phyloP scores from a whole-genome alignment of 2,329 filamentous ascomycete species.

The Cladosporium sp. region DNA sequence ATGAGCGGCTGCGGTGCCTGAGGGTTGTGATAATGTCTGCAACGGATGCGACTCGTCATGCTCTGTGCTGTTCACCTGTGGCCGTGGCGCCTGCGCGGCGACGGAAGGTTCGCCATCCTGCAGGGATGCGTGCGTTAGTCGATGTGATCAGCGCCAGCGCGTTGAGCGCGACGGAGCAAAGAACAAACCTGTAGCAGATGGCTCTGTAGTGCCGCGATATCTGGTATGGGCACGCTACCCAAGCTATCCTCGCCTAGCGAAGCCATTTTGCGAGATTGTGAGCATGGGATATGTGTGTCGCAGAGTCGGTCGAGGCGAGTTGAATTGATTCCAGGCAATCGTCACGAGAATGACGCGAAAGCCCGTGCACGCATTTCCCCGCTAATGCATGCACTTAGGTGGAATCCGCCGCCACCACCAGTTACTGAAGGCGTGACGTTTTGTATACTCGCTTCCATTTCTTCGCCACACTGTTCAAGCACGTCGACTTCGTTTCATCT shows the following conservation, averaged over 20 bases:
- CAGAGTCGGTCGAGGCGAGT: not conserved
- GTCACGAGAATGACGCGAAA: constrained; percentile 9
- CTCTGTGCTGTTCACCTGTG: not conserved
- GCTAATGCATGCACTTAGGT: constrained; percentile 8
- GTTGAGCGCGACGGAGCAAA: constrained; percentile 10
- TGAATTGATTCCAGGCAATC: not conserved
- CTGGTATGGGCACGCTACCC: constrained; percentile 26
- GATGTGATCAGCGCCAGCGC: not conserved
- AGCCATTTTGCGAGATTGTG: constrained; percentile 23
- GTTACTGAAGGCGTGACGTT: not conserved
- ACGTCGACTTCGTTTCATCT: too few relatives aligned
- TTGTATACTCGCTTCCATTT: not conserved
- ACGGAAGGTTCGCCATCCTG: constrained; percentile 25
- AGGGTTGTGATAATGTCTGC: not conserved
- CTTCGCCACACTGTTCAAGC: not conserved
- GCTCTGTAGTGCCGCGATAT: constrained; percentile 25
- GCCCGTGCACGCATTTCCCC: not conserved
- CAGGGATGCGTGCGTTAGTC: constrained; percentile 34
- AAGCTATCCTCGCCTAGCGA: constrained; percentile 31
- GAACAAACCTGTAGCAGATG: constrained; percentile 26
- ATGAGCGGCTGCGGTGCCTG: not conserved
- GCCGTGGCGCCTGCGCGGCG: constrained; percentile 18
- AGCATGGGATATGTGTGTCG: not conserved
- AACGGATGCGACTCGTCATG: constrained; percentile 2
- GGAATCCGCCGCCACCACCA: not conserved